Evolutionary conservation across 768 basidiomycete genomes (phyloP).

Genomic region (Daedaleopsis nitida): DNA sequence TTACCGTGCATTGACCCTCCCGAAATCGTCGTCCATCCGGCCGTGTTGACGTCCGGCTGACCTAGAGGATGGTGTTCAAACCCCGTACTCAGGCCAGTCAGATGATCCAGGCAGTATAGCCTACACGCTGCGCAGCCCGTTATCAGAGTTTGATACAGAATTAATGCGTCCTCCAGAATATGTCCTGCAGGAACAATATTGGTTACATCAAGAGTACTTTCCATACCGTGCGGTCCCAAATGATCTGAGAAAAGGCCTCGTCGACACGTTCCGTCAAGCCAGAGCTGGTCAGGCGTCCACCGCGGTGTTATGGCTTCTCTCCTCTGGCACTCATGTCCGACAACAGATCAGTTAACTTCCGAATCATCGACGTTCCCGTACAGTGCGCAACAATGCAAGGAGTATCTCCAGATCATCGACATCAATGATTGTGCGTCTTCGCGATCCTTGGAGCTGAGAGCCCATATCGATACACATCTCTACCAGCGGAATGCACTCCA

Average conservation of each 20-base stretch:
- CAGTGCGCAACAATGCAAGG: conserved; percentile 22
- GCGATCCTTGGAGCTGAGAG: not conserved
- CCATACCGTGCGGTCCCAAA: conserved; percentile 22
- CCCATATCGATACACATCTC: not conserved
- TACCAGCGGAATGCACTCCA: not conserved
- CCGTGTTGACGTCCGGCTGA: not conserved
- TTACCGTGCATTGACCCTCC: no score
- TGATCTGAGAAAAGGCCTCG: conserved; percentile 11
- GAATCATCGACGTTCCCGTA: conserved; percentile 28
- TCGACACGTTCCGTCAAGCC: conserved; percentile 24
- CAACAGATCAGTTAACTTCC: conserved; percentile 29
- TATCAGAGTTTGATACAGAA: not conserved
- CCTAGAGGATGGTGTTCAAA: not conserved
- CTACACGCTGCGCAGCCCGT: no score
- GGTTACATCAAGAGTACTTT: conserved; percentile 32
- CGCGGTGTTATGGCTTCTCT: not conserved
- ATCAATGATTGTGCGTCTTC: conserved; percentile 9
- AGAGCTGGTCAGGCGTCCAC: conserved; percentile 20
- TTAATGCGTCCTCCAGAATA: conserved; percentile 7
- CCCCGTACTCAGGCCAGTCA: no score
- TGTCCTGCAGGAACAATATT: conserved; percentile 29
- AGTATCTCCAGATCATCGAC: conserved; percentile 19
- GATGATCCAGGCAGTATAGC: no score
- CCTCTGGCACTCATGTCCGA: not conserved
- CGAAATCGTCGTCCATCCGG: no score